Evolutionary conservation across 257 asterid species (phyloP).

Genomic region (Solanum pinnatisectum): DNA sequence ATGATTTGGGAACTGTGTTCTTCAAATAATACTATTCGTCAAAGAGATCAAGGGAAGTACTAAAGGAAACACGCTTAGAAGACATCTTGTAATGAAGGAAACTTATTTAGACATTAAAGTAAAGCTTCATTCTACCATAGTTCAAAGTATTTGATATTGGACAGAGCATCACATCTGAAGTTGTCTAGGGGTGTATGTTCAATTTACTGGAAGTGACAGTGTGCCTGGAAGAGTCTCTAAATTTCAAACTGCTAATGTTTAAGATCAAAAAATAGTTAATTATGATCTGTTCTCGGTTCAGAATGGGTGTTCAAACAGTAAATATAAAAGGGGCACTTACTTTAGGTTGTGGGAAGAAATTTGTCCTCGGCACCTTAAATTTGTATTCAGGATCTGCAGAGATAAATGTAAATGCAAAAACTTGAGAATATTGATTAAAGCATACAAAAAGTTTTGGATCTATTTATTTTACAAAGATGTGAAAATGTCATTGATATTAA

Average conservation of each 20-base stretch:
- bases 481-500: not conserved
- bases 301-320: not conserved
- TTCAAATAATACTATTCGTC: not conserved
- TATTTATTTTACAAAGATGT: not conserved
- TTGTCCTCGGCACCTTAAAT: slow-evolving; percentile 66
- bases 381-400: slow-evolving; percentile 71
- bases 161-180: not conserved
- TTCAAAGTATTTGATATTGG: not conserved
- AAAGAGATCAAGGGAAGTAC: not conserved
- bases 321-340: slow-evolving; percentile 24
- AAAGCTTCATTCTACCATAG: not conserved
- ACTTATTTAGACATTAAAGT: not conserved
- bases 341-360: slow-evolving; percentile 89
- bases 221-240: not conserved
- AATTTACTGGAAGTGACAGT: not conserved
- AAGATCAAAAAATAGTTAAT: not conserved
- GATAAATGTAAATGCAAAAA: not conserved
- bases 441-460: not conserved
- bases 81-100: not conserved
- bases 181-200: not conserved
- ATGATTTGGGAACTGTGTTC: not conserved
- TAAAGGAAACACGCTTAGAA: not conserved
- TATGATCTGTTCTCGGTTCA: not conserved
- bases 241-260: not conserved
- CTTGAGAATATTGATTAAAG: not conserved